Evolutionary conservation across 1,139 yeast species (phyloP).

Genomic region (Entelexis sorbosivorans): DNA sequence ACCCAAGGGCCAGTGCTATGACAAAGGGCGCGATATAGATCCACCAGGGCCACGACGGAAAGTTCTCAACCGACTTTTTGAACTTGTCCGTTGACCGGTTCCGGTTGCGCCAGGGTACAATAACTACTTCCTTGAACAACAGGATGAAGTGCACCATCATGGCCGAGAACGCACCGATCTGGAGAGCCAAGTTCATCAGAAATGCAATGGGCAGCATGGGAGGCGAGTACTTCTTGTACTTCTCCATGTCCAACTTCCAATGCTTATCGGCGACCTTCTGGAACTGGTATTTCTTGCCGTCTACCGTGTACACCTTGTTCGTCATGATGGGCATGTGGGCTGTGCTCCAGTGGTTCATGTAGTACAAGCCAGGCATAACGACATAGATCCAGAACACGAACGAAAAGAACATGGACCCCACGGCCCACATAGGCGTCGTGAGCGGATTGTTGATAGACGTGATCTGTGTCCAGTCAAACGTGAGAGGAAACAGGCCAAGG

Average conservation of each 20-base stretch:
- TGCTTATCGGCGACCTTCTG: slow-evolving; percentile 14
- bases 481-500: slow-evolving; percentile 50
- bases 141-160: slow-evolving; percentile 14
- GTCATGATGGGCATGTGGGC: slow-evolving; percentile 20
- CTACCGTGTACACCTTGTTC: slow-evolving; percentile 16
- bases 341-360: slow-evolving; percentile 17
- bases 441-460: slow-evolving; percentile 21
- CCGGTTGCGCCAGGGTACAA: slow-evolving; percentile 14
- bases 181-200: slow-evolving; percentile 14
- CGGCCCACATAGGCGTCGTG: slow-evolving; percentile 19
- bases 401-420: slow-evolving; percentile 15
- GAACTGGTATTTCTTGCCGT: slow-evolving; percentile 11
- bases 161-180: slow-evolving; percentile 14
- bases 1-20: slow-evolving; percentile 17
- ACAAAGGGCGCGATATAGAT: slow-evolving; percentile 3
- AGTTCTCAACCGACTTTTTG: slow-evolving; percentile 6
- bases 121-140: slow-evolving; percentile 16
- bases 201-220: slow-evolving; percentile 19
- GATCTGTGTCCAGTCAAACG: slow-evolving; percentile 49
- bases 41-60: slow-evolving; percentile 14
- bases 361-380: slow-evolving; percentile 20
- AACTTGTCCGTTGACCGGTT: slow-evolving; percentile 8
- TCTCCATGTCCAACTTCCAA: slow-evolving; percentile 14
- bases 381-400: slow-evolving; percentile 20
- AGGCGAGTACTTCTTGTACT: slow-evolving; percentile 18